Conservation (phyloP, 1,139 yeast genomes). For the Pichia sp. region DNA sequence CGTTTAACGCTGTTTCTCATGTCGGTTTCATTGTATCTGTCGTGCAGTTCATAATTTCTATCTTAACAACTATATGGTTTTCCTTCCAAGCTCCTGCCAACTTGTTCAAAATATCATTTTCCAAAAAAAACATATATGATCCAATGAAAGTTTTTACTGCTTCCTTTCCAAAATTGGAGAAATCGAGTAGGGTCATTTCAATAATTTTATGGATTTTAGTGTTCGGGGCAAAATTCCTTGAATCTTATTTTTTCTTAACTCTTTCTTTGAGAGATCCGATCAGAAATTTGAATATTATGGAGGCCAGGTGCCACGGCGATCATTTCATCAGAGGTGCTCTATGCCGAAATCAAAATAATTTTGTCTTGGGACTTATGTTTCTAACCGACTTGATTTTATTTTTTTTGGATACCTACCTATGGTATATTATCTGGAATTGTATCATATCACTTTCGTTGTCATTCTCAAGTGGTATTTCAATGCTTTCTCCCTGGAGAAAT, state of each 20-base stretch:
- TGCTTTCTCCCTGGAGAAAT: slow-evolving; percentile 84
- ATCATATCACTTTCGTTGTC: slow-evolving; percentile 68
- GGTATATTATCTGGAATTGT: slow-evolving; percentile 84
- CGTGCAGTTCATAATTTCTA: slow-evolving; percentile 56
- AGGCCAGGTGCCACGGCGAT: slow-evolving; percentile 63
- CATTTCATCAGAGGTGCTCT: slow-evolving; percentile 43
- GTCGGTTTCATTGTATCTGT: slow-evolving; percentile 52
- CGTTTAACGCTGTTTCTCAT: slow-evolving; percentile 47
- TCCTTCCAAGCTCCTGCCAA: slow-evolving; percentile 57
- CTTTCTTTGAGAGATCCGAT: slow-evolving; percentile 77
- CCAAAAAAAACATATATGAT: slow-evolving; percentile 8
- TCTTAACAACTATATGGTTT: slow-evolving; percentile 57
- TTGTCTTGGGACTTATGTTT: slow-evolving; percentile 53
- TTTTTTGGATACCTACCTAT: slow-evolving; percentile 79
- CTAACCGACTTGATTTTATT: slow-evolving; percentile 69
- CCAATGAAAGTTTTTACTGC: slow-evolving; percentile 39
- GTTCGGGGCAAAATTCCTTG: slow-evolving; percentile 67
- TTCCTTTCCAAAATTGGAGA: slow-evolving; percentile 51
- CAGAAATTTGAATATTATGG: slow-evolving; percentile 58
- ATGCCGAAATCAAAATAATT: slow-evolving; percentile 57
- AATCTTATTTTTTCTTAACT: slow-evolving; percentile 78
- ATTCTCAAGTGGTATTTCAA: slow-evolving; percentile 70
- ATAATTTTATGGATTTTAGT: slow-evolving; percentile 64
- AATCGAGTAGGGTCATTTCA: slow-evolving; percentile 54
- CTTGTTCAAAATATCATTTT: slow-evolving; percentile 39